Percentiles rank a stretch among this genome's conserved stretches.
Conservation (phyloP, 495 filamentous ascomycete species). For the Penicillium egyptiacum region DNA sequence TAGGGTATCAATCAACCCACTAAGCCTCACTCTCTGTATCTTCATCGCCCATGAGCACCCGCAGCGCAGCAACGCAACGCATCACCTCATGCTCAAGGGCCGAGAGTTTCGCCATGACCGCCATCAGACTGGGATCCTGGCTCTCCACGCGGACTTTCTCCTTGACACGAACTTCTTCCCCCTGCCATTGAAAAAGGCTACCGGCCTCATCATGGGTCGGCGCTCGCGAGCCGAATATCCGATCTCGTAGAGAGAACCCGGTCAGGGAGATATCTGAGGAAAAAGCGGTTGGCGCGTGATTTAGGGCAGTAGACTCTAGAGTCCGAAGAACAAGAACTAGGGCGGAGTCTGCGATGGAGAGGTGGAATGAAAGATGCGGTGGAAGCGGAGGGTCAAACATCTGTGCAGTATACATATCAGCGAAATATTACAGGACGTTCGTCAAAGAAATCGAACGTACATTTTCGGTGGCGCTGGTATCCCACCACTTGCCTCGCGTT, state of each 20-base stretch:
- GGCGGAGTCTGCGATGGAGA: conserved; percentile 74
- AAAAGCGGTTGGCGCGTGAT: conserved; percentile 60
- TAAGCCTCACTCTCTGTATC: conserved; percentile 42
- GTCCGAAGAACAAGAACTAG: conserved; percentile 78
- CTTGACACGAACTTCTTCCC: conserved; percentile 74
- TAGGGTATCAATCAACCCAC: conserved; percentile 5
- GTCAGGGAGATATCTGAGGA: conserved; percentile 52
- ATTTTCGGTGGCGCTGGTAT: conserved; percentile 52
- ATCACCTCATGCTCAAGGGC: conserved; percentile 73
- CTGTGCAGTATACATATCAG: conserved; percentile 19
- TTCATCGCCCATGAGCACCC: conserved; percentile 73
- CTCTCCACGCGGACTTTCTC: conserved; percentile 91
- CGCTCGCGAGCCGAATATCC: conserved; percentile 52
- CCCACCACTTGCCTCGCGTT: conserved; percentile 56
- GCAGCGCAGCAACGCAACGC: conserved; percentile 68
- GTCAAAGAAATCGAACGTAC: conserved; percentile 33
- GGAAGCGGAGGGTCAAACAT: conserved; percentile 61
- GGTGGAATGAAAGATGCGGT: conserved; percentile 65
- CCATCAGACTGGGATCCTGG: conserved; percentile 84
- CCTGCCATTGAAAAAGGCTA: conserved; percentile 64
- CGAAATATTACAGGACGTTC: neutral
- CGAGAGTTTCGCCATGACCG: conserved; percentile 82
- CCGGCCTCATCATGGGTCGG: conserved; percentile 82
- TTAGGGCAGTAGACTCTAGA: conserved; percentile 63
- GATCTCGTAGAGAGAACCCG: conserved; percentile 58